phyloP scores from a whole-genome alignment of 2,329 filamentous ascomycete species.

The Ophiognomonia clavigignenti-juglandacearum region DNA sequence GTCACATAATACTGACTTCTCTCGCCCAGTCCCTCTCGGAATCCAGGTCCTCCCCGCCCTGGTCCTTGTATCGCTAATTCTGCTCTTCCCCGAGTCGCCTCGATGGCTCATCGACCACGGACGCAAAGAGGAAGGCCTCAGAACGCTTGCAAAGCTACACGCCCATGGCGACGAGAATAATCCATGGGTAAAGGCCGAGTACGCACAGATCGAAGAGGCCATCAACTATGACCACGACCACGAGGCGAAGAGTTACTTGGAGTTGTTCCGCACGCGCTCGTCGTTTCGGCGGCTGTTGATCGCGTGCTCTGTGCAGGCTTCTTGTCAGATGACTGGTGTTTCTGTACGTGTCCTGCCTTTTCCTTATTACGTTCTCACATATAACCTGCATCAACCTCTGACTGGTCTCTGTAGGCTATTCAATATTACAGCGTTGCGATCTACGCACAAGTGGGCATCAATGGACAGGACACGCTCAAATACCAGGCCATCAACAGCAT shows the following conservation, averaged over 20 bases:
- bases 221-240: slow-evolving; percentile 64
- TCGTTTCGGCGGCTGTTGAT: slow-evolving; percentile 69
- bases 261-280: slow-evolving; percentile 61
- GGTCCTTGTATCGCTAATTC: slow-evolving; percentile 59
- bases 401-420: slow-evolving; percentile 41
- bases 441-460: slow-evolving; percentile 66
- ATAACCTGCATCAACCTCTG: background rate
- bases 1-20: background rate
- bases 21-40: slow-evolving; percentile 22
- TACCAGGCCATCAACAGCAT: slow-evolving; percentile 74
- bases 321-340: slow-evolving; percentile 72
- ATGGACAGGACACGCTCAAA: slow-evolving; percentile 58
- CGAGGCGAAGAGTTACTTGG: slow-evolving; percentile 64
- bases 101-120: slow-evolving; percentile 74
- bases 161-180: slow-evolving; percentile 62
- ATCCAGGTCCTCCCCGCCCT: slow-evolving; percentile 63
- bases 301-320: slow-evolving; percentile 64
- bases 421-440: slow-evolving; percentile 70
- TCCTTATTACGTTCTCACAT: background rate
- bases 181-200: slow-evolving; percentile 68
- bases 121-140: slow-evolving; percentile 58
- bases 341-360: slow-evolving; percentile 24
- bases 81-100: slow-evolving; percentile 65
- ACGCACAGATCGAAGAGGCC: slow-evolving; percentile 55
- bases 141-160: slow-evolving; percentile 65